Conservation (phyloP, 805 yeast genomes). For the Schwanniomyces polymorphus region DNA sequence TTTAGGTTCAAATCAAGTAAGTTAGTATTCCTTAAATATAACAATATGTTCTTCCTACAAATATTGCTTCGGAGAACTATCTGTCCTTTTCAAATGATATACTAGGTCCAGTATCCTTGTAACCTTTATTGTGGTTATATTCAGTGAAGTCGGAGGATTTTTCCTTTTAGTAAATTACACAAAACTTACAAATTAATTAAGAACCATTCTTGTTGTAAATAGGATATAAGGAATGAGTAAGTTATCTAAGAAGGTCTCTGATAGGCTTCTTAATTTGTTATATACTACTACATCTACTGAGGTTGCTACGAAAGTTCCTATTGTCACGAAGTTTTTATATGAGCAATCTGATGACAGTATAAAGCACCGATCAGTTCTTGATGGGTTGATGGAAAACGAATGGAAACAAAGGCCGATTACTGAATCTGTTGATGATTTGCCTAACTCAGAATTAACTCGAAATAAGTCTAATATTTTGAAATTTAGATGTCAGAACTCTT, state of each 20-base stretch:
- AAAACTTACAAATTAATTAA: background rate
- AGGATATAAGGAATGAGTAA: slow-evolving; percentile 4
- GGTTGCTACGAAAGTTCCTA: slow-evolving; percentile 25
- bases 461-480: slow-evolving; percentile 31
- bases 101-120: background rate
- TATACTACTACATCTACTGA: slow-evolving; percentile 29
- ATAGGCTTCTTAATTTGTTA: slow-evolving; percentile 28
- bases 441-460: slow-evolving; percentile 3
- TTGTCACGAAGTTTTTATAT: slow-evolving; percentile 26
- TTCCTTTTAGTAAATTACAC: background rate
- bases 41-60: background rate
- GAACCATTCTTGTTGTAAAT: background rate
- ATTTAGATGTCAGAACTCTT: slow-evolving; percentile 38
- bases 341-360: slow-evolving; percentile 8
- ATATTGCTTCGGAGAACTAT: background rate
- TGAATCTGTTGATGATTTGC: slow-evolving; percentile 23
- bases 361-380: slow-evolving; percentile 20
- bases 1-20: background rate
- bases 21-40: background rate
- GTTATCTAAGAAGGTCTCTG: slow-evolving; percentile 17
- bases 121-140: background rate
- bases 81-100: background rate
- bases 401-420: slow-evolving; percentile 30
- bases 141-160: background rate
- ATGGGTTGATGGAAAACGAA: slow-evolving; percentile 26